phyloP scores from a whole-genome alignment of 192 early-diverging fungal genomes.

The Coemansia sp. region DNA sequence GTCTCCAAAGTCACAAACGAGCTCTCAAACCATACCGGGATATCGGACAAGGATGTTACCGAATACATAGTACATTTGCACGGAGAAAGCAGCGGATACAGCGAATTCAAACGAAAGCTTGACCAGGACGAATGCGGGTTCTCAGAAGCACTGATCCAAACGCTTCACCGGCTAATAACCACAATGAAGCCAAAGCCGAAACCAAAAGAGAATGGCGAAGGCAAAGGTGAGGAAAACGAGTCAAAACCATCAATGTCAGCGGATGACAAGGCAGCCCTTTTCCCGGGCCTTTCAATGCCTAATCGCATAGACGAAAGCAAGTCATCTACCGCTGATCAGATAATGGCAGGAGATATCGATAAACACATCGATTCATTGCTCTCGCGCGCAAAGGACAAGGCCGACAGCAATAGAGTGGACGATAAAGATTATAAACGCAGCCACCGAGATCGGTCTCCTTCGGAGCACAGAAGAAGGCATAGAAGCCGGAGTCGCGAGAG shows the following conservation, averaged over 20 bases:
- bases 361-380: constrained; percentile 40
- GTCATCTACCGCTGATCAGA: constrained; percentile 12
- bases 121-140: constrained; percentile 78
- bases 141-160: constrained; percentile 75
- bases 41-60: constrained; percentile 86
- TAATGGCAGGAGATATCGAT: constrained; percentile 37
- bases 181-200: constrained; percentile 74
- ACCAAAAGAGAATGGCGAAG: constrained; percentile 4
- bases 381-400: constrained; percentile 4
- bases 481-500: constrained; percentile 14
- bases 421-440: constrained; percentile 26
- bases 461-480: not conserved
- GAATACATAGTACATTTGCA: constrained; percentile 93
- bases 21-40: constrained; percentile 86
- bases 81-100: constrained; percentile 60
- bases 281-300: constrained; percentile 75
- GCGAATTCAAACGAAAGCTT: constrained; percentile 67
- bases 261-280: constrained; percentile 63
- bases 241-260: constrained; percentile 41
- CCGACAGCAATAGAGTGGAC: constrained; percentile 12
- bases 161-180: constrained; percentile 82
- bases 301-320: constrained; percentile 13
- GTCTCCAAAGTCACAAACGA: constrained; percentile 90
- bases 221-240: constrained; percentile 2
- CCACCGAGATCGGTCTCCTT: constrained; percentile 31